Evolutionary conservation across 2,329 filamentous ascomycete genomes (phyloP), one percentile per base, ranked within the genome.

Genomic region (Coleophoma crateriformis): DNA sequence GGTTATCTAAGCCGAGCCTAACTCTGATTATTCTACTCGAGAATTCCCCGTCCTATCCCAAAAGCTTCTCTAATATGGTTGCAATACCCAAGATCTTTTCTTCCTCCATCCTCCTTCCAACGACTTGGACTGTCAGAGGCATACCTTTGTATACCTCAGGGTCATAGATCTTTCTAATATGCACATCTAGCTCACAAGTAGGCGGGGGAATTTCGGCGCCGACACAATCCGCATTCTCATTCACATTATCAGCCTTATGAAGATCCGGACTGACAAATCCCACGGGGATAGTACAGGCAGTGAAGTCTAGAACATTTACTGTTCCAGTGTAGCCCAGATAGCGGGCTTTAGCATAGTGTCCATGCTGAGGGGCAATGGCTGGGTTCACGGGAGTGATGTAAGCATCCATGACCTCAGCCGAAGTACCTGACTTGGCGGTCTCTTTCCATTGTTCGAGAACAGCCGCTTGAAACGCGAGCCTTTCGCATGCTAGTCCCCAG

Each of bases 21-120:
- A 7, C 27, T 10, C 8, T 27, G 8, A 27, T 10, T 27, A 10
- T 7, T 27, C 27, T 27, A 27, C 6, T 27, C 27, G 8, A 27
- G 27, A 19, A 19, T 19, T 3, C 27, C 8, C 6, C 6, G 7
- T 27, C 5, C 8, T 27, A 27, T 27, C 27, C 6, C 27, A 27
- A 27, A 27, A 38, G 15, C 35, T 38, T 14, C 12, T 38, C 15
- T 5, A 38, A 22, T 33, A 7, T 32, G 10, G 15, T 45, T 33
- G 32, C 32, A n/a, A 47, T 38, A 20, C 33, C 33, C 8, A 47
- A 32, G 8, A 47, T 35, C 34, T 48, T 48, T 19, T 48, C 46
- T 8, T 48, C 46, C 17, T 48, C 46, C 14, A 48, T 17, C 20
- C 46, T 35, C 32, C 46, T 35, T 3, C 46, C 46, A 15, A 48